phyloP scores from a whole-genome alignment of 305 asterid genomes.

The Solanum hybrid region DNA sequence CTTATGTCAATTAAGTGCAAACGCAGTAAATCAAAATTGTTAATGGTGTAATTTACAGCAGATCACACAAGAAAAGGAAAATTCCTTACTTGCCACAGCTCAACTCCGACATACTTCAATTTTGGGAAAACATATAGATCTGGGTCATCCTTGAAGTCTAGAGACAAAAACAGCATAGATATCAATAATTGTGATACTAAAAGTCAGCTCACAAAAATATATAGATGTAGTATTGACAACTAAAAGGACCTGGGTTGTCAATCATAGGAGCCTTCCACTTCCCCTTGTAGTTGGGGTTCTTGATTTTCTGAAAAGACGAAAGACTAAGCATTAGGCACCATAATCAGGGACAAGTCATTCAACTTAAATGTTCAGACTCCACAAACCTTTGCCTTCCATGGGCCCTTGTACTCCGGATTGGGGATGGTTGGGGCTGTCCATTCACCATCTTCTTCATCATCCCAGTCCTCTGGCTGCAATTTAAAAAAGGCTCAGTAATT shows the following conservation, averaged over 20 bases:
- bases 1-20: neutral
- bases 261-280: conserved; percentile 97
- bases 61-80: neutral
- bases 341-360: neutral
- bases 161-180: neutral
- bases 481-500: neutral
- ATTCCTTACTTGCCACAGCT: conserved; percentile 81
- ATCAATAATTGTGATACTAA: neutral
- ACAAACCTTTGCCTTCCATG: conserved; percentile 85
- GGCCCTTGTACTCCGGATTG: conserved; percentile 97
- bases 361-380: neutral
- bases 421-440: conserved; percentile 96
- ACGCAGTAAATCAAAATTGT: neutral
- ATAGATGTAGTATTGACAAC: neutral
- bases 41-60: neutral
- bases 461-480: conserved; percentile 98
- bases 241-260: conserved; percentile 78
- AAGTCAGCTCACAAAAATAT: neutral
- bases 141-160: conserved; percentile 94
- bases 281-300: conserved; percentile 95
- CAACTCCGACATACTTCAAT: conserved; percentile 90
- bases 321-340: neutral
- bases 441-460: conserved; percentile 97
- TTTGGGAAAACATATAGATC: conserved; percentile 80
- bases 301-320: conserved; percentile 61